phyloP scores from a whole-genome alignment of 129 eudicot species.

The Lonicera japonica region DNA sequence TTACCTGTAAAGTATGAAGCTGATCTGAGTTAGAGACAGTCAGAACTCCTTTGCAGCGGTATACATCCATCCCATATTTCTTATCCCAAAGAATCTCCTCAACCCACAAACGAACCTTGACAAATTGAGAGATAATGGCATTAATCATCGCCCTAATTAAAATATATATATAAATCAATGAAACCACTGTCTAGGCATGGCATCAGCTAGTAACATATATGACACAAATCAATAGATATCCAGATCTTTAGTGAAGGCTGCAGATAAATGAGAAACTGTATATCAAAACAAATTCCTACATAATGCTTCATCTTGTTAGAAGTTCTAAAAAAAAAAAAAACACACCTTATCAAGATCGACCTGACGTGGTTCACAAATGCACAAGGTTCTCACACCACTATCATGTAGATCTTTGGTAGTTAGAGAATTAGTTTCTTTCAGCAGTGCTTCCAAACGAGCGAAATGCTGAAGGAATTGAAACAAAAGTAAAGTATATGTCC shows the following conservation, averaged over 20 bases:
- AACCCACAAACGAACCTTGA: slow-evolving; percentile 71
- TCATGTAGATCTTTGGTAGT: slow-evolving; percentile 75
- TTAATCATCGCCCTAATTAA: no score
- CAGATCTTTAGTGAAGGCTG: no score
- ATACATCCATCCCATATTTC: slow-evolving; percentile 79
- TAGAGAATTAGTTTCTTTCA: slow-evolving; percentile 59
- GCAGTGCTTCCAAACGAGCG: slow-evolving; percentile 70
- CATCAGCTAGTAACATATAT: no score
- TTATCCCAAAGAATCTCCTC: slow-evolving; percentile 97
- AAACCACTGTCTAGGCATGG: no score
- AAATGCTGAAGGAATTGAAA: slow-evolving; percentile 49
- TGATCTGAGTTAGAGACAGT: slow-evolving; percentile 68
- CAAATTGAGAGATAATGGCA: not conserved
- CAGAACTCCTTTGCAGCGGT: slow-evolving; percentile 91
- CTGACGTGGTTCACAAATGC: slow-evolving; percentile 44
- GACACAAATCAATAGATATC: no score
- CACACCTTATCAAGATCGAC: slow-evolving; percentile 75
- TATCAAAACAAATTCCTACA: no score
- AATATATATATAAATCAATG: no score
- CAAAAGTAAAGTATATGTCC: not conserved
- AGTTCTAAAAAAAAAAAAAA: no score
- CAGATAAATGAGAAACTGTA: no score
- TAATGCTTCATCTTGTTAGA: no score
- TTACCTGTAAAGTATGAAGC: slow-evolving; percentile 83
- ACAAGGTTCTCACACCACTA: slow-evolving; percentile 70